Evolutionary conservation across 345 rosid genomes (phyloP), one percentile per base, ranked within the genome.

Genomic region (Euphorbia lathyris): DNA sequence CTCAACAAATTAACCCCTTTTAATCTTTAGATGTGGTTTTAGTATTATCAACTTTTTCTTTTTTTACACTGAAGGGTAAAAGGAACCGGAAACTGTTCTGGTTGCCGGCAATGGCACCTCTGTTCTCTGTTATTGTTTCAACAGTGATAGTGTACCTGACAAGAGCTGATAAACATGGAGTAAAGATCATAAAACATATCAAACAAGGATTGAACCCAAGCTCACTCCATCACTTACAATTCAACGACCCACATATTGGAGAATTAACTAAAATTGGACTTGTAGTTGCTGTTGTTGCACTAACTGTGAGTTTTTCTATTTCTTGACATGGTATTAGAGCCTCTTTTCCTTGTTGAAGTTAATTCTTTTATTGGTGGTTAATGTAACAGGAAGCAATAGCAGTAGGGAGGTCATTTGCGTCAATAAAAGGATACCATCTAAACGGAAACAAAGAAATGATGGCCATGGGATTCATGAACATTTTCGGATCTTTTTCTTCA

Each of bases 401-500:
- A 1, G 98, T 93, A 1, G 96, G 98, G 14, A 81, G 92, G 50
- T 89, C 96, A 25, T 87, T 93, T 66, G 92, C 98, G 0, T 78
- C 92, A 23, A 57, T 89, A 0, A 93, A 88, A 76, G 98, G 98
- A 10, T 93, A 91, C 81, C 89, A 70, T 34, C 78, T 89, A 7
- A 90, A 88, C 52, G 98, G 98, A 57, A 93, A 85, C 83, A 90
- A 93, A 75, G 98, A 93, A 81, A 89, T 93, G 98, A 84, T 88
- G 10, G 91, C 97, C 57, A 80, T 93, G 71, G 98, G 97, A 53
- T 75, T 82, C 80, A 86, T 76, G 89, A 91, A 93, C 80, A 80
- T 93, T 58, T 26, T 88, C 9, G 98, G 97, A 68, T 93, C 97
- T 50, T 76, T 85, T 65, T 78, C 98, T 60, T 91, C 98, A 27